Evolutionary conservation across 129 eudicot genomes (phyloP), one percentile per base, ranked within the genome.

Genomic region (Lactuca sativa): DNA sequence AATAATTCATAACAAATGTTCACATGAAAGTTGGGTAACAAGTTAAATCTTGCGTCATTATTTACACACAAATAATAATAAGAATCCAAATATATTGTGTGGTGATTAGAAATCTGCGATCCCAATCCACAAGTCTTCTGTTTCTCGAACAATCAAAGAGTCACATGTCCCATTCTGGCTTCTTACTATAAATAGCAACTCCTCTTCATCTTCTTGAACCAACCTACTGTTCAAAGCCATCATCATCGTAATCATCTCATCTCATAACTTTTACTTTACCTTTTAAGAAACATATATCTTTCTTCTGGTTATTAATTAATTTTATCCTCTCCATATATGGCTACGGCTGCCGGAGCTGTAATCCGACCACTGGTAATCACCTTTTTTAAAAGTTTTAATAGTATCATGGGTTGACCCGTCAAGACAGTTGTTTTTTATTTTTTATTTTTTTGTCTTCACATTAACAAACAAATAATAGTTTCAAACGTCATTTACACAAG

Each of bases 321-420:
- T 13, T 18, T 6, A 54, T 16, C 14, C 17, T 55, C 34, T 55
- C 34, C 30, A 74, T 80, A 25, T 25, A 25, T 25, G 79, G 72
- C 83, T 17, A 48, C 71, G 9, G 66, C 67, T 34, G 51, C 59
- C 15, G 80, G 80, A 61, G 57, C 72, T 43, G 69, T 58, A 41
- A 69, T 69, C 33, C 53, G 60, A 55, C n/a, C 67, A 40, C 32
- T 60, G 80, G 84, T 78, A 76, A 36, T 34, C 10, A 52, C 53
- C 43, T 49, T 18, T 49, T 12, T 16, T 7, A 1, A 10, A 1
- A 5, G 13, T 56, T 69, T 40, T 17, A 44, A 9, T 15, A 0
- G 4, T 32, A 15, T 44, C 18, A 25, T 25, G 30, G 30, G 30
- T 25, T 25, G 30, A 25, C 30, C 30, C 30, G 30, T 25, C 30